These are phyloP conservation scores for Tagetes patula DNA, from an alignment of 129 eudicot genomes.

Conservation along the genomic window DNA sequence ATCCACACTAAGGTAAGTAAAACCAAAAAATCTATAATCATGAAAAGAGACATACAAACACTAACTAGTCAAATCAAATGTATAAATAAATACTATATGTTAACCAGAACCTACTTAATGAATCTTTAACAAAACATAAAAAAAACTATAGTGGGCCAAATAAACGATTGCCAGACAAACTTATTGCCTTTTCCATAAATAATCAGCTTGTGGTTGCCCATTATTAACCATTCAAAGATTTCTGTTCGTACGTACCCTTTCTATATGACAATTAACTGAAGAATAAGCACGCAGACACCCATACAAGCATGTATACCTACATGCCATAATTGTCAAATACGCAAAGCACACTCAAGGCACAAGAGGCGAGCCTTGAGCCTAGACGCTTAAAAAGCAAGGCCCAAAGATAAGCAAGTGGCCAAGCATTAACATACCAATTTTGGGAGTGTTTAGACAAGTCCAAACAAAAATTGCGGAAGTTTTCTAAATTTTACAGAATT, in stretches of 20 bases:
- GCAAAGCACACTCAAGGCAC: no score
- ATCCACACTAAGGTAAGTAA: constrained; percentile 1
- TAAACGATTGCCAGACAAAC: not conserved
- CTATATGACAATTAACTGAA: not conserved
- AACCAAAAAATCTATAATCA: not conserved
- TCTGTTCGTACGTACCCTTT: not conserved
- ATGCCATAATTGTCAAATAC: not conserved
- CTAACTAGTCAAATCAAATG: constrained; percentile 2
- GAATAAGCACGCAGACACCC: not conserved
- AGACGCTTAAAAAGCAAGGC: no score
- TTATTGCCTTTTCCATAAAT: constrained; percentile 4
- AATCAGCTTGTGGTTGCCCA: not conserved
- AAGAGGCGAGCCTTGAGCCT: no score
- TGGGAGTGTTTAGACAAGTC: no score
- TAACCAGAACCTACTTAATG: not conserved
- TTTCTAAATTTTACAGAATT: no score
- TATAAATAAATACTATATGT: not conserved
- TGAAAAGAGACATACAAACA: not conserved
- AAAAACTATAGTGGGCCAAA: not conserved
- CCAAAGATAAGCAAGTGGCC: no score
- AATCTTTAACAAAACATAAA: not conserved
- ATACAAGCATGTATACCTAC: not conserved
- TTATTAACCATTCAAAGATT: not conserved
- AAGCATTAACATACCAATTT: no score
- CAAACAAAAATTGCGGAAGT: no score